Conservation (phyloP, 495 filamentous ascomycete genomes). For the Lasiosphaeria hispida region DNA sequence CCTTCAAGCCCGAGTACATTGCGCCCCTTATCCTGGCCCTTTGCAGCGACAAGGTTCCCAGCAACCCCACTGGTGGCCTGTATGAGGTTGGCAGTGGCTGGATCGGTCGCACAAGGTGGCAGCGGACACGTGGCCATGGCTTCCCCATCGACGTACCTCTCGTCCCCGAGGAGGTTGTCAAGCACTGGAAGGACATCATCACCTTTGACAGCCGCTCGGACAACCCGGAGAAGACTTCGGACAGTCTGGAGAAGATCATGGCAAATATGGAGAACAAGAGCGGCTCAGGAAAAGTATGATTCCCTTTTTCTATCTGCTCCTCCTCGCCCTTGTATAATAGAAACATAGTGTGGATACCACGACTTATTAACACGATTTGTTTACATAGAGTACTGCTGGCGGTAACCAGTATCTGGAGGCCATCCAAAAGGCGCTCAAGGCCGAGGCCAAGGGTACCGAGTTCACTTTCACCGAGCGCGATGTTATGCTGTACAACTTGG, state of each 20-base stretch:
- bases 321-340: conserved; percentile 26
- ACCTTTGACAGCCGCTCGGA: conserved; percentile 90
- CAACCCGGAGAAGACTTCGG: conserved; percentile 74
- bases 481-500: conserved; percentile 92
- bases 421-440: conserved; percentile 75
- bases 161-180: conserved; percentile 80
- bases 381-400: conserved; percentile 33
- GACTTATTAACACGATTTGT: conserved; percentile 32
- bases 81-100: conserved; percentile 97
- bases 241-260: conserved; percentile 85
- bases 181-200: conserved; percentile 74
- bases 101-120: conserved; percentile 90
- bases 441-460: conserved; percentile 68
- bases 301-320: conserved; percentile 17
- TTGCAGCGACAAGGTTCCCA: conserved; percentile 82
- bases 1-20: conserved; percentile 99
- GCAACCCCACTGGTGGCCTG: conserved; percentile 81
- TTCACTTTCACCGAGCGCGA: conserved; percentile 84
- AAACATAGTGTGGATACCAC: conserved; percentile 28
- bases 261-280: conserved; percentile 80
- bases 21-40: conserved; percentile 88
- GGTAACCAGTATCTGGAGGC: conserved; percentile 56
- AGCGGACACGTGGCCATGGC: conserved; percentile 83
- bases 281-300: conserved; percentile 50
- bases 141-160: conserved; percentile 89